These are phyloP conservation scores for Linderina pennispora DNA, from an alignment of 192 early-diverging fungal species.

Conservation along the genomic window DNA sequence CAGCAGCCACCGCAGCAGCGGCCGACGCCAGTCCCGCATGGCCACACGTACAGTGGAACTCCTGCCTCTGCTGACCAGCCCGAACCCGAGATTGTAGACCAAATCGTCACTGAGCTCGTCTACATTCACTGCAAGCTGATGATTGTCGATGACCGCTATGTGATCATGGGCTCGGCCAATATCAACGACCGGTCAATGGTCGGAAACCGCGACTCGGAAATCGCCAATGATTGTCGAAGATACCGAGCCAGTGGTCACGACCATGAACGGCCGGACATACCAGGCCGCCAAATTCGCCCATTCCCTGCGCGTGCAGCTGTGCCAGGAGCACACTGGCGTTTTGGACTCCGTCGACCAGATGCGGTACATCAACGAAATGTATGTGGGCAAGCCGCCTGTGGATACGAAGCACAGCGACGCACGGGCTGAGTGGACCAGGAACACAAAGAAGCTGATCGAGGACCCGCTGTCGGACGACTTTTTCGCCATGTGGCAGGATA, in stretches of 20 bases:
- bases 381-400: conserved; percentile 33
- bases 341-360: conserved; percentile 47
- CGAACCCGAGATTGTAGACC: conserved; percentile 31
- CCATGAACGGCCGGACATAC: conserved; percentile 72
- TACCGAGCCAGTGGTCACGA: conserved; percentile 54
- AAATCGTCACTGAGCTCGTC: conserved; percentile 69
- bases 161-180: conserved; percentile 83
- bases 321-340: conserved; percentile 78
- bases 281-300: conserved; percentile 69
- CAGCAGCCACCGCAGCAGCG: not conserved
- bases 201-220: conserved; percentile 83
- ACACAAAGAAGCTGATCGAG: conserved; percentile 28
- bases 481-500: conserved; percentile 54
- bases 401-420: conserved; percentile 13
- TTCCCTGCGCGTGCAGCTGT: conserved; percentile 67
- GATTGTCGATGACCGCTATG: conserved; percentile 80
- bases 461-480: conserved; percentile 69
- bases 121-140: conserved; percentile 86
- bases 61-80: conserved; percentile 6
- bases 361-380: conserved; percentile 35
- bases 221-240: conserved; percentile 82
- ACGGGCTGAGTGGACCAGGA: conserved; percentile 1
- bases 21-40: no score
- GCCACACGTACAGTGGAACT: no score
- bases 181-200: conserved; percentile 89